Evolutionary conservation across 192 early-diverging fungal species (phyloP), one percentile per base, ranked within the genome.

Genomic region (Mortierella alpina): DNA sequence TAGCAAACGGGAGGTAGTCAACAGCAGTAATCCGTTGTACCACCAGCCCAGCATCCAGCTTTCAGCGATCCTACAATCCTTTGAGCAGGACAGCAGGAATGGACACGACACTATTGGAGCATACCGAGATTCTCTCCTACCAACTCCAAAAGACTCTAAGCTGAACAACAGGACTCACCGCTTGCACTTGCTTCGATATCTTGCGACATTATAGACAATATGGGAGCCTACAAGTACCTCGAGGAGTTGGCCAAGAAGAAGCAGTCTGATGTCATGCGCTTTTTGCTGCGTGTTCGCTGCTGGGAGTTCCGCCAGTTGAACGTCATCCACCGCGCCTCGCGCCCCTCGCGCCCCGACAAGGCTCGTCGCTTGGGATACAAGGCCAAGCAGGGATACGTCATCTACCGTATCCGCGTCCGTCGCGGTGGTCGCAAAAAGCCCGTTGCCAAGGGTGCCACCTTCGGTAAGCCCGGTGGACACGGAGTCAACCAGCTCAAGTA

Each of bases 341-440:
- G 97, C 83, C 95, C 98, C 61, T 96, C 97, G 76, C 96, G 97
- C 84, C 97, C 97, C 68, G 96, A 98, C 87, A 98, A 98, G 92
- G 98, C 98, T 55, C 96, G 98, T 88, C 96, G 98, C 86, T 89
- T 99, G 56, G 98, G 98, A 70, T 99, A 99, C 95, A 99, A 99
- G 91, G 98, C 98, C 90, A 99, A 99, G 93, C 98, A 98, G 89
- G 98, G 98, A 83, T 99, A 93, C 86, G 96, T 99, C 72, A 92
- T 99, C 89, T 99, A 99, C 94, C 94, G 97, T 83, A 91, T 99
- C 83, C 96, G 98, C 85, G 95, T 99, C 68, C 96, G 98, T 84
- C 96, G 98, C 88, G 98, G 98, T 90, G 91, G 93, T 87, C 96
- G 98, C 88, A 99, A 99, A 91, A 88, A 97, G 85, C 95, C 93